Evolutionary conservation across 257 asterid genomes (phyloP), one percentile per base, ranked within the genome.

Genomic region (Gentiana dahurica): DNA sequence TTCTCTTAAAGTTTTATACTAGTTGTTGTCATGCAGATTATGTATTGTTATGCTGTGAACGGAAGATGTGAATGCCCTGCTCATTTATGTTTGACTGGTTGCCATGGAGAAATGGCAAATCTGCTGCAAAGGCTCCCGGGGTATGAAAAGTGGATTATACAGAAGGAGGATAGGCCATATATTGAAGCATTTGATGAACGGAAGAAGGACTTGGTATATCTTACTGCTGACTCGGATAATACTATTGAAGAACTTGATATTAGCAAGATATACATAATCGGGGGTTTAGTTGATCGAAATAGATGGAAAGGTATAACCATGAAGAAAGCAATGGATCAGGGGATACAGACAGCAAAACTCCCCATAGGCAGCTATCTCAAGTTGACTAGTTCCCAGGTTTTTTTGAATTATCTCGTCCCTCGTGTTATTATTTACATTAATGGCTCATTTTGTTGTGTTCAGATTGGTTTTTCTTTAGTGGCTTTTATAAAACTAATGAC

Each of bases 351-450:
- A 10, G 95, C 98, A 49, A 91, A 83, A 68, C 90, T 91, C 57
- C 98, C 98, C 3, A 91, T 91, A 6, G 98, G 95, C 60, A 67
- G 72, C 39, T 85, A 81, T 77, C 73, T 91, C 57, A 91, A 87
- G 83, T 77, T 91, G 98, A 85, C 94, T 58, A 88, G 97, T 73
- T 88, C 98, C 41, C 98, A 88, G 98, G 98, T 88, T 35, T 46
- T 48, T 45, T 12, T 46, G 34, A 34, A 37, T 62, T 24, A 41
- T 53, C 15, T 78, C 55, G 46, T 57, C 39, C 43, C 45, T 52
- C 56, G 54, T 53, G 43, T 39, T 41, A 7, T 36, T 45, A 46
- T 43, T 39, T 12, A 11, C 13, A 12, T 39, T 77, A 86, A 35
- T 50, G 8, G 2, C 54, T 13, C 32, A 5, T 24, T 24, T 24